Conservation (phyloP, 2,329 filamentous ascomycete species). For the Neurospora sp. region DNA sequence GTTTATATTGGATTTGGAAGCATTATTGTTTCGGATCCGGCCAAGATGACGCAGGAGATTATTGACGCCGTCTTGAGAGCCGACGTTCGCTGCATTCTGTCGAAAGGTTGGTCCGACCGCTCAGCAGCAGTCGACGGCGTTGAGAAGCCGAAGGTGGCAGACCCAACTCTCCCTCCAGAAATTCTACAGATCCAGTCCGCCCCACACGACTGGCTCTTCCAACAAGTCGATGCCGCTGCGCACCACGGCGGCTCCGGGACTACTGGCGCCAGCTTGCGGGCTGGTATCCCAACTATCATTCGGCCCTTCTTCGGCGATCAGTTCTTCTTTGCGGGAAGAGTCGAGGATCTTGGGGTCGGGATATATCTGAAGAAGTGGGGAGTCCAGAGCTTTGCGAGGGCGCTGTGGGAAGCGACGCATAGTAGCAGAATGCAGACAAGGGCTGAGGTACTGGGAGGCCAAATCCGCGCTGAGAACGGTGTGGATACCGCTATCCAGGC, state of each 20-base stretch:
- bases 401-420: slow-evolving; percentile 84
- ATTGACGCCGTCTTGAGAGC: slow-evolving; percentile 84
- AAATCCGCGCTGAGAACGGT: slow-evolving; percentile 84
- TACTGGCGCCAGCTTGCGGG: slow-evolving; percentile 83
- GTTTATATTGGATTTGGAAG: slow-evolving; percentile 97
- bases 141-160: slow-evolving; percentile 36
- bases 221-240: slow-evolving; percentile 83
- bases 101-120: slow-evolving; percentile 94
- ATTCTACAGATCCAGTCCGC: slow-evolving; percentile 84
- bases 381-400: slow-evolving; percentile 71
- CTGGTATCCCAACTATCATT: slow-evolving; percentile 87
- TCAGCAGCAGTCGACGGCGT: slow-evolving; percentile 28
- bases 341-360: slow-evolving; percentile 89
- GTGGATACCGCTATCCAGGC: slow-evolving; percentile 84
- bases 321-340: slow-evolving; percentile 83
- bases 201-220: slow-evolving; percentile 95
- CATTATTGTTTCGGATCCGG: slow-evolving; percentile 85
- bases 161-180: slow-evolving; percentile 64
- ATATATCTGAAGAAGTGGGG: slow-evolving; percentile 84
- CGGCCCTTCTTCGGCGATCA: slow-evolving; percentile 98
- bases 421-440: slow-evolving; percentile 87
- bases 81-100: slow-evolving; percentile 87
- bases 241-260: slow-evolving; percentile 95
- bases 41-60: slow-evolving; percentile 82
- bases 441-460: slow-evolving; percentile 69